A percentile compares a stretch with the other conserved stretches of the same genome.
Conservation (phyloP, 2,329 filamentous ascomycete genomes). For the Claviceps paspali region DNA sequence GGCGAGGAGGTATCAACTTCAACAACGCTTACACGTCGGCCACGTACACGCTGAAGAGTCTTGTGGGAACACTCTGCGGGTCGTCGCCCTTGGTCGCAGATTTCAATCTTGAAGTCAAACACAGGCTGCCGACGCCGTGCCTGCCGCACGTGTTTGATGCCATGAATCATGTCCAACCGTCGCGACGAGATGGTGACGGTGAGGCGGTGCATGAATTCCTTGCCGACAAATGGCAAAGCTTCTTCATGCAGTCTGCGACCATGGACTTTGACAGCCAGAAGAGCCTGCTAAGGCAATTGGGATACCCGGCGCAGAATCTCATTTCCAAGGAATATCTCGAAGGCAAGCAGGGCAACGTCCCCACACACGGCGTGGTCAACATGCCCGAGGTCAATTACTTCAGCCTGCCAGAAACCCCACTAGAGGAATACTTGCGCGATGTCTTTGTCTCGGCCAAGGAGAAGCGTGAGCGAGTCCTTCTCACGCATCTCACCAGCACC, state of each 20-base stretch:
- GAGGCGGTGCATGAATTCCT: slow-evolving; percentile 9
- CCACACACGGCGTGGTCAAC: slow-evolving; percentile 15
- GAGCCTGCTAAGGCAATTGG: slow-evolving; percentile 14
- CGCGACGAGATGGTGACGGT: slow-evolving; percentile 3
- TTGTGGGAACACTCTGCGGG: slow-evolving; percentile 26
- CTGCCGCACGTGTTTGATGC: slow-evolving; percentile 24
- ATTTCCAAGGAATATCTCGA: slow-evolving; percentile 17
- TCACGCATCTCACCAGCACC: slow-evolving; percentile 21
- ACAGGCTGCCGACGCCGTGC: slow-evolving; percentile 29
- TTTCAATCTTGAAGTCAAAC: slow-evolving; percentile 24
- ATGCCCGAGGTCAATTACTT: slow-evolving; percentile 20
- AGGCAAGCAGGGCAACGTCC: slow-evolving; percentile 7
- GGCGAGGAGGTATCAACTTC: slow-evolving; percentile 24
- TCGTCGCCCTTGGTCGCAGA: slow-evolving; percentile 25
- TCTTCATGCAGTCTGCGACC: slow-evolving; percentile 18
- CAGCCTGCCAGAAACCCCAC: slow-evolving; percentile 15
- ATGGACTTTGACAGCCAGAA: slow-evolving; percentile 17
- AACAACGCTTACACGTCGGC: slow-evolving; percentile 25
- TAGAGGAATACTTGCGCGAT: slow-evolving; percentile 19
- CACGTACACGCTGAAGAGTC: slow-evolving; percentile 29
- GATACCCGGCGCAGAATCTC: slow-evolving; percentile 12
- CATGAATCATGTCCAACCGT: slow-evolving; percentile 13
- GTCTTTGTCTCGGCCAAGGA: slow-evolving; percentile 16
- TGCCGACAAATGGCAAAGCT: slow-evolving; percentile 16
- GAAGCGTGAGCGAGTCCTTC: slow-evolving; percentile 17